A percentile compares a stretch with the other conserved stretches of the same genome.
These are phyloP conservation scores for Calophaca sinica DNA, from an alignment of 306 rosid genomes.

Conservation along the genomic window DNA sequence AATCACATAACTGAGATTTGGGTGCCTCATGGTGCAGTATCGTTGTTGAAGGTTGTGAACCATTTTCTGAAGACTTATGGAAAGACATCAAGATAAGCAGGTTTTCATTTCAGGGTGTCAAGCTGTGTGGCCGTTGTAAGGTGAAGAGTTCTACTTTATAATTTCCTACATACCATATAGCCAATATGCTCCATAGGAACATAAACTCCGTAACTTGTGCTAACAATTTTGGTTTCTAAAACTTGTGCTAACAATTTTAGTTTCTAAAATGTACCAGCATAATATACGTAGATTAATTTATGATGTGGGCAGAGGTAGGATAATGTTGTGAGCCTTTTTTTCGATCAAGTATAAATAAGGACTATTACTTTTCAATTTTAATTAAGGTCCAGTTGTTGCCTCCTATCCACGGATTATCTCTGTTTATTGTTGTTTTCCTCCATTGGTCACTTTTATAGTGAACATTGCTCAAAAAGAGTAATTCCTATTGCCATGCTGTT, in stretches of 20 bases:
- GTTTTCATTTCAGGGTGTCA: slow-evolving; percentile 76
- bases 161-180: slow-evolving; percentile 7
- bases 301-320: background rate
- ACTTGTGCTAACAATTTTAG: slow-evolving; percentile 25
- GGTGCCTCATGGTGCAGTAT: slow-evolving; percentile 58
- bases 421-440: too few relatives aligned
- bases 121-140: slow-evolving; percentile 89
- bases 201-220: slow-evolving; percentile 7
- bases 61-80: slow-evolving; percentile 92
- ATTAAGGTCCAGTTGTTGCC: too few relatives aligned
- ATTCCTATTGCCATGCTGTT: too few relatives aligned
- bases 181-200: slow-evolving; percentile 24
- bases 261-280: background rate
- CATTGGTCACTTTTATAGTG: too few relatives aligned
- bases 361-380: too few relatives aligned
- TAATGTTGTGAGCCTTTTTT: background rate
- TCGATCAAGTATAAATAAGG: too few relatives aligned
- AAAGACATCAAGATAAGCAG: slow-evolving; percentile 68
- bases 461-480: too few relatives aligned
- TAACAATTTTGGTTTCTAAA: slow-evolving; percentile 29
- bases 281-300: slow-evolving; percentile 3
- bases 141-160: slow-evolving; percentile 49
- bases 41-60: slow-evolving; percentile 76
- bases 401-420: too few relatives aligned
- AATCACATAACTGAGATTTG: slow-evolving; percentile 23